Evolutionary conservation across 805 yeast species (phyloP).

Genomic region (Millerago galiae): DNA sequence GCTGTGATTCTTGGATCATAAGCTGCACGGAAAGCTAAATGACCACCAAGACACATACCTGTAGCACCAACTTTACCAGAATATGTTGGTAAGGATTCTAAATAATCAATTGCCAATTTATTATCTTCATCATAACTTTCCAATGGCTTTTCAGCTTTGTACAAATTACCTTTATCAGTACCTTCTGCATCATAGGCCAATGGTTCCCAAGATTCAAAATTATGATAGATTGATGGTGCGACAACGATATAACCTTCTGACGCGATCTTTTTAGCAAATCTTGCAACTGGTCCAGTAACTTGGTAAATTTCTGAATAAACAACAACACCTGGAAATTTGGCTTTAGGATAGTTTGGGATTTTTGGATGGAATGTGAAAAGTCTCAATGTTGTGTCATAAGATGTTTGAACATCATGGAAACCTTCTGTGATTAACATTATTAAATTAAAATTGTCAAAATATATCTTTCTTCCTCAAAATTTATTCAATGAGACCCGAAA

Average conservation of each 20-base stretch:
- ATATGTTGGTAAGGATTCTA: slow-evolving; percentile 51
- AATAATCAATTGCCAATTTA: slow-evolving; percentile 55
- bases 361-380: slow-evolving; percentile 61
- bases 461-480: not conserved
- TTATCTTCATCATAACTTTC: slow-evolving; percentile 74
- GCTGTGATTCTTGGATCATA: slow-evolving; percentile 60
- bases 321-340: slow-evolving; percentile 74
- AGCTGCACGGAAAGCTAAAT: slow-evolving; percentile 67
- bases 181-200: slow-evolving; percentile 66
- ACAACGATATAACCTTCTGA: slow-evolving; percentile 74
- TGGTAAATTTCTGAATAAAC: slow-evolving; percentile 80
- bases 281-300: slow-evolving; percentile 73
- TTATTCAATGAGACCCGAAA: no score
- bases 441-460: no score
- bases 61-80: slow-evolving; percentile 74
- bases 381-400: slow-evolving; percentile 61
- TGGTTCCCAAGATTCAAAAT: slow-evolving; percentile 58
- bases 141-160: slow-evolving; percentile 60
- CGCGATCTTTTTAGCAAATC: slow-evolving; percentile 74
- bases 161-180: slow-evolving; percentile 66
- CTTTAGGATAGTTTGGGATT: slow-evolving; percentile 67
- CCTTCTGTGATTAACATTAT: slow-evolving; percentile 64
- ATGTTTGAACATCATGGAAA: slow-evolving; percentile 57
- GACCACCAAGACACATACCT: slow-evolving; percentile 87
- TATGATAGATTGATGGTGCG: slow-evolving; percentile 77